phyloP scores from a whole-genome alignment of 306 rosid genomes.

The Luffa acutangula region DNA sequence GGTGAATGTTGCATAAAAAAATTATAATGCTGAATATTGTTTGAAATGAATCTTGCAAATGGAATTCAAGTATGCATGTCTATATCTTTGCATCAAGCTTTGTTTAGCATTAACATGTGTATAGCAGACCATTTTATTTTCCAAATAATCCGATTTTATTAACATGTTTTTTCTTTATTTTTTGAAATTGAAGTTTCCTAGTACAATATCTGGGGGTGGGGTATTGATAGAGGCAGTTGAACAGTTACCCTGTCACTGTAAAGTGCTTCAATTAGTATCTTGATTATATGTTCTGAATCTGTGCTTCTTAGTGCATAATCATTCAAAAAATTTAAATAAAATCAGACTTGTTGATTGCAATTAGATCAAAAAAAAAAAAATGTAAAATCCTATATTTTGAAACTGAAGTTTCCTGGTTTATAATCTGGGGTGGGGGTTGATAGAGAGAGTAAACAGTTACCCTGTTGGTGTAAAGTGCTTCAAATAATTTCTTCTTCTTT shows the following conservation, averaged over 20 bases:
- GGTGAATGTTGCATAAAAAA: not conserved
- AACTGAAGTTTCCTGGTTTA: not conserved
- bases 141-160: not conserved
- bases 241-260: not conserved
- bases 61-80: not conserved
- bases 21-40: not conserved
- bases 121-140: not conserved
- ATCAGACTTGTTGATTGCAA: not conserved
- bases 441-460: not conserved
- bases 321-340: not conserved
- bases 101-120: not conserved
- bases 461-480: no score
- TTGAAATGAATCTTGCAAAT: not conserved
- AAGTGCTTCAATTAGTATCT: no score
- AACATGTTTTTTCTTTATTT: not conserved
- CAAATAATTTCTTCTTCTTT: not conserved
- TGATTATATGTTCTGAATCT: not conserved
- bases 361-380: no score
- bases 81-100: not conserved
- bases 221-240: not conserved
- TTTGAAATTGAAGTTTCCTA: not conserved
- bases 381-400: not conserved
- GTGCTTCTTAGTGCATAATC: not conserved
- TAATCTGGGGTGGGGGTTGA: not conserved
- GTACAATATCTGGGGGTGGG: not conserved